Evolutionary conservation across 192 early-diverging fungal species (phyloP).

Genomic region (Rhizophagus clarus): DNA sequence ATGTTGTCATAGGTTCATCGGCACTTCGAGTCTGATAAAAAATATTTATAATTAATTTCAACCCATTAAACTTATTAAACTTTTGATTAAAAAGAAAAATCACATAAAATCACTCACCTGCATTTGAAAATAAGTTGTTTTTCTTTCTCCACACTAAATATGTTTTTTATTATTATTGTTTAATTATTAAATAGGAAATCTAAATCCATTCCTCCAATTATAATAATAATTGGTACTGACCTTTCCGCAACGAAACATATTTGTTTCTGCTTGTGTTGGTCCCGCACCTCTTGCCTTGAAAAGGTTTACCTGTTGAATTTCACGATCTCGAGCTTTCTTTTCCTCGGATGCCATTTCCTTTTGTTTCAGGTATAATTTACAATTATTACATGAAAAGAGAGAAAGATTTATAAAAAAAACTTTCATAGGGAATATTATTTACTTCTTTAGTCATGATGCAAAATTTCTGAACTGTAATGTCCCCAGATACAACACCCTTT

Average conservation of each 20-base stretch:
- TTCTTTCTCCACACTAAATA: conserved; percentile 72
- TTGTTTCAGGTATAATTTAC: not conserved
- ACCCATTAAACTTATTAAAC: too few relatives aligned
- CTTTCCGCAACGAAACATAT: conserved; percentile 92
- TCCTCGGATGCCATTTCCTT: conserved; percentile 94
- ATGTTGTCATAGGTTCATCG: conserved; percentile 99
- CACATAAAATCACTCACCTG: conserved; percentile 40
- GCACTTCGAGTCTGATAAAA: conserved; percentile 77
- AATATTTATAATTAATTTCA: not conserved
- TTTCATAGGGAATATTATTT: not conserved
- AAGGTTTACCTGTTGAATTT: conserved; percentile 72
- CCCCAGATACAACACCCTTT: conserved; percentile 66
- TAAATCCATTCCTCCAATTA: not conserved
- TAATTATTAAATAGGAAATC: not conserved
- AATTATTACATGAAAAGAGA: not conserved
- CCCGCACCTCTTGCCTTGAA: conserved; percentile 78
- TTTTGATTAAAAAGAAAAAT: not conserved
- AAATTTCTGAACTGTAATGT: conserved; percentile 64
- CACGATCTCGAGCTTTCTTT: conserved; percentile 66
- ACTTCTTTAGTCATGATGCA: conserved; percentile 74
- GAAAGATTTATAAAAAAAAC: not conserved
- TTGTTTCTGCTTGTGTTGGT: conserved; percentile 78
- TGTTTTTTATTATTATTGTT: not conserved
- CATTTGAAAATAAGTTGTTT: conserved; percentile 93
- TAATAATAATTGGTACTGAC: not conserved